Conservation (phyloP, 495 filamentous ascomycete species). For the Tuber magnatum region DNA sequence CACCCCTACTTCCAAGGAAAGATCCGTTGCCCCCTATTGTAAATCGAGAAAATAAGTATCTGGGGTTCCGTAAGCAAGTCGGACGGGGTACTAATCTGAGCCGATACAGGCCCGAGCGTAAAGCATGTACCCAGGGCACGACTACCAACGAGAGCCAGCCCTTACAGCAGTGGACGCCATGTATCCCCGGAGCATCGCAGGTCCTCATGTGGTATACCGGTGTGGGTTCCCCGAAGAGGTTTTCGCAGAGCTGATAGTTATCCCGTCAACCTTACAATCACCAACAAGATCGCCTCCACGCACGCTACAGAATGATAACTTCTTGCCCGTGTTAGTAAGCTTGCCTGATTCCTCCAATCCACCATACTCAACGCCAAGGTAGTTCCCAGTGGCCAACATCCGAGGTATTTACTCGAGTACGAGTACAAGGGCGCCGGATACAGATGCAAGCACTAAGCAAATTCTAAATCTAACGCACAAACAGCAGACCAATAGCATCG, state of each 20-base stretch:
- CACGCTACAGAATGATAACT: background rate
- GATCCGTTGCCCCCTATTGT: background rate
- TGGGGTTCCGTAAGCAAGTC: background rate
- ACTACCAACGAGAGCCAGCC: background rate
- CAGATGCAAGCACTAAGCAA: background rate
- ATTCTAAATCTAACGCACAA: background rate
- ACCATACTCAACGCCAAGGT: background rate
- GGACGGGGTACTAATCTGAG: background rate
- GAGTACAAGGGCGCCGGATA: background rate
- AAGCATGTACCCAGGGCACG: background rate
- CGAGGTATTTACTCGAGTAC: too few species aligned
- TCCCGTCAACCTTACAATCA: background rate
- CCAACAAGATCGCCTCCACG: background rate
- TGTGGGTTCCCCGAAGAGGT: background rate
- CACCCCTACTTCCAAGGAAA: background rate
- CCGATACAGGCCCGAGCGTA: background rate
- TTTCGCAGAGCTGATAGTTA: background rate
- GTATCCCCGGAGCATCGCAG: background rate
- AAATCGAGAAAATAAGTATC: background rate
- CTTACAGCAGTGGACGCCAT: background rate
- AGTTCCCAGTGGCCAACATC: background rate
- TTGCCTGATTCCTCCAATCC: background rate
- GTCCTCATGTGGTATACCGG: background rate
- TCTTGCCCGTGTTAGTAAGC: background rate
- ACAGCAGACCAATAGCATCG: background rate